Percentiles rank a stretch among this genome's conserved stretches.
Conservation (phyloP, 768 basidiomycete species). For the Dacryopinax primogenitus region DNA sequence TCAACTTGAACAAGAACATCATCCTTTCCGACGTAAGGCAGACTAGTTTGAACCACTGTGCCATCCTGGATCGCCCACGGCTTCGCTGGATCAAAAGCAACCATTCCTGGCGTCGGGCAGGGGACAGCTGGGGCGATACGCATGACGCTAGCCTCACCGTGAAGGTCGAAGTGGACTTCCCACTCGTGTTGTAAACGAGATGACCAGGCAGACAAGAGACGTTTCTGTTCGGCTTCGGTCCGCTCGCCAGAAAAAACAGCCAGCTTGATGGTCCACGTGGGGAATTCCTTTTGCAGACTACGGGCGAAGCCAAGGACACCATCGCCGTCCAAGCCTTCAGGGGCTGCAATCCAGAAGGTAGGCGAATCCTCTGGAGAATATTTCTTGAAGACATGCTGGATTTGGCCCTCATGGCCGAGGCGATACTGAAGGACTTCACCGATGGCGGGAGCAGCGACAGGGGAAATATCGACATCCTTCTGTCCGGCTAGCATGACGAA, state of each 20-base stretch:
- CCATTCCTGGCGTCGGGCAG: conserved; percentile 14
- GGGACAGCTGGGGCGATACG: conserved; percentile 20
- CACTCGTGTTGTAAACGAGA: neutral
- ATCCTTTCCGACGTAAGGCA: neutral
- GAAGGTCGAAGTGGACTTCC: conserved; percentile 22
- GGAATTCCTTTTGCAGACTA: conserved; percentile 26
- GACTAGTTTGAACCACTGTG: conserved; percentile 12
- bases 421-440: conserved; percentile 14
- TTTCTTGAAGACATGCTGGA: neutral
- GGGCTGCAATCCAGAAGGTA: conserved; percentile 24
- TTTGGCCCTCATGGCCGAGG: conserved; percentile 16
- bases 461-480: neutral
- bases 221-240: conserved; percentile 15
- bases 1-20: neutral
- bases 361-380: conserved; percentile 10
- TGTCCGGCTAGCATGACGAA: neutral
- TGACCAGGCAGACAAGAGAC: conserved; percentile 9
- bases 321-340: conserved; percentile 24
- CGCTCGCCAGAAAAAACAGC: conserved; percentile 22
- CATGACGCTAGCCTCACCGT: conserved; percentile 24
- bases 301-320: conserved; percentile 27
- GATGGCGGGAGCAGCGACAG: neutral
- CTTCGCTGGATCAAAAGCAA: conserved; percentile 4
- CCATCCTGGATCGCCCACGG: conserved; percentile 15
- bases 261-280: conserved; percentile 24